Conservation (phyloP, 2,329 filamentous ascomycete genomes). For the Talaromyces sp. region DNA sequence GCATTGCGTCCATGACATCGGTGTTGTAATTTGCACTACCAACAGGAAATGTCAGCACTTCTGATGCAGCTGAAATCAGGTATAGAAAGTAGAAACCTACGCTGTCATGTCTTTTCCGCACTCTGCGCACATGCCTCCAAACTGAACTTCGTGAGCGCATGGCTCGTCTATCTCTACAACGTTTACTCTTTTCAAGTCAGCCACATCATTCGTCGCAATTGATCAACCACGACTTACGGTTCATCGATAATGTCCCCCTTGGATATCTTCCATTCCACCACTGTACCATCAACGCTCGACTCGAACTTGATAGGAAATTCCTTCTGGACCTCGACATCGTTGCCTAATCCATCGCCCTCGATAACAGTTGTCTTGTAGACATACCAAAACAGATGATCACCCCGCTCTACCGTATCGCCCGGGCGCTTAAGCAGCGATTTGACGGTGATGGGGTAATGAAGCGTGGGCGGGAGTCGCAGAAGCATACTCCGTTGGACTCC, state of each 20-base stretch:
- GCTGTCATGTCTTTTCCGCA: constrained; percentile 97
- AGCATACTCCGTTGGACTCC: constrained; percentile 38
- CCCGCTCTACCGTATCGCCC: constrained; percentile 71
- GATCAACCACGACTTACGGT: constrained; percentile 35
- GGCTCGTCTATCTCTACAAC: constrained; percentile 81
- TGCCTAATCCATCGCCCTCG: constrained; percentile 67
- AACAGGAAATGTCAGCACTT: not conserved
- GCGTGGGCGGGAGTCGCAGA: constrained; percentile 50
- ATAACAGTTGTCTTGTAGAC: constrained; percentile 73
- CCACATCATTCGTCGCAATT: not conserved
- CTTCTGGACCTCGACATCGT: constrained; percentile 66
- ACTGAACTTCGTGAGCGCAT: constrained; percentile 88
- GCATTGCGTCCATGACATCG: constrained; percentile 71
- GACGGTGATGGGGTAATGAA: constrained; percentile 92
- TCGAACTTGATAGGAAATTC: constrained; percentile 77
- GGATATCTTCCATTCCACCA: constrained; percentile 71
- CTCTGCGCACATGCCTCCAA: constrained; percentile 81
- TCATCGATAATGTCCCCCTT: constrained; percentile 44
- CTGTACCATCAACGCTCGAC: constrained; percentile 74
- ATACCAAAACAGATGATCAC: constrained; percentile 81
- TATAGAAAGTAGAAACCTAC: constrained; percentile 36
- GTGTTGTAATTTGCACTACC: constrained; percentile 71
- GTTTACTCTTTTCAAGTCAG: constrained; percentile 41
- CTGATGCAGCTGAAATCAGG: not conserved
- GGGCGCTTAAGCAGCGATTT: constrained; percentile 74